Evolutionary conservation across 1,139 yeast genomes (phyloP), one percentile per base, ranked within the genome.

Genomic region (Yamadazyma atmosphaerica): DNA sequence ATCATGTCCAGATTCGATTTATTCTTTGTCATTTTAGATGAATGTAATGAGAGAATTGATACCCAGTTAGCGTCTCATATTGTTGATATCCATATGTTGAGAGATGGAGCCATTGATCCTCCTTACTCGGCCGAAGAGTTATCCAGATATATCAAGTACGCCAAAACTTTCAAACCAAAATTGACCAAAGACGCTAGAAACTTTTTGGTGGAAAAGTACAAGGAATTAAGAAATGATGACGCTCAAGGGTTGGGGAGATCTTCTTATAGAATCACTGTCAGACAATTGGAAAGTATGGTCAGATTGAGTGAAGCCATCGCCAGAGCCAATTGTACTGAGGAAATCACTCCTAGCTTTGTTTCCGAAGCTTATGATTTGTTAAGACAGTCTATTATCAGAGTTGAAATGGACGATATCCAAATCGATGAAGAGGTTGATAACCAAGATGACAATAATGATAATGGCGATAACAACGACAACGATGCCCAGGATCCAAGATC

Each of bases 1-100:
- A 92, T 92, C 60, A 92, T 92, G 97, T 90, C 98, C 24, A 83
- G 99, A 68, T 92, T 92, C 59, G 99, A 92, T 65, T 68, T 94
- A 49, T 94, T 94, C 60, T 92, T 94, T 57, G 98, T 92, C 25
- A 85, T 92, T 38, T 72, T 92, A 49, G 99, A 92, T 64, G 98
- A 94, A 56, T 87, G 97, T 58, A 92, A 92, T 55, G 97, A 88
- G 56, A 77, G 83, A 50, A 77, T 90, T 35, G 99, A 92, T 59
- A 83, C 95, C 1, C 88, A 86, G 52, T 71, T 92, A 49, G 97
- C 98, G 0, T 76, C 83, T 24, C 98, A 92, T 59, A 92, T 94
- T 56, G 97, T 92, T 31, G 89, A 86, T 54, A 71, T 92, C 42
- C 99, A 92, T 60, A 88, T 90, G 92, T 77, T 79, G 46, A 77